Evolutionary conservation across 2,329 filamentous ascomycete genomes (phyloP), one percentile per base, ranked within the genome.

Genomic region (Sclerotinia minor): DNA sequence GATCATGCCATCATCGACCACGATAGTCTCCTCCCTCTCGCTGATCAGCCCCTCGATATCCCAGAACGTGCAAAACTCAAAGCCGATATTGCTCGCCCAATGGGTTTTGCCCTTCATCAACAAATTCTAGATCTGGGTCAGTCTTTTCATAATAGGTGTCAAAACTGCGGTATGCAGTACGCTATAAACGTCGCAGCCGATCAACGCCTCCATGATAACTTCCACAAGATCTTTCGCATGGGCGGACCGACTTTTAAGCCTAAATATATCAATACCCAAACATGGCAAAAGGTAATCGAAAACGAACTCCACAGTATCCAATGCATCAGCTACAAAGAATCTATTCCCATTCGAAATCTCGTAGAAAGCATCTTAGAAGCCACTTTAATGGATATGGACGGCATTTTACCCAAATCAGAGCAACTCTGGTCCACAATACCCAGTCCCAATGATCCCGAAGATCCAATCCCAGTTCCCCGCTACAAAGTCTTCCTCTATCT

Each of bases 401-500:
- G 64, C 29, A 24, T 57, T 3, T 15, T 64, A n/a, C 53, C 55
- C 13, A 50, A 24, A 5, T 29, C 55, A 2, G n/a, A 29, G 19
- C 63, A 60, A 29, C 52, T 69, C 7, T 67, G 58, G 68, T 52
- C 44, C 21, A 58, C 66, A 35, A 70, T 72, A 49, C 21, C 59
- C 3, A 65, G 70, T 24, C 64, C 67, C 1, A 64, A 53, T 5
- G 44, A 67, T 50, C 17, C 19, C 8, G 49, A 29, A 4, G 52
- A 67, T 63, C 52, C 21, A 9, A 68, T 64, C 6, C 50, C 57
- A 2, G 69, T 71, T 21, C 67, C 68, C 19, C 66, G 68, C 3
- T 72, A 71, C 58, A 72, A 71, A 35, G 45, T 74, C 13, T 75
- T 71, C 57, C 60, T 74, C n/a, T 71, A 71, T 26, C 61, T 69